phyloP scores from a whole-genome alignment of 176 grass and related monocot species.

The Pontederia crassipes region DNA sequence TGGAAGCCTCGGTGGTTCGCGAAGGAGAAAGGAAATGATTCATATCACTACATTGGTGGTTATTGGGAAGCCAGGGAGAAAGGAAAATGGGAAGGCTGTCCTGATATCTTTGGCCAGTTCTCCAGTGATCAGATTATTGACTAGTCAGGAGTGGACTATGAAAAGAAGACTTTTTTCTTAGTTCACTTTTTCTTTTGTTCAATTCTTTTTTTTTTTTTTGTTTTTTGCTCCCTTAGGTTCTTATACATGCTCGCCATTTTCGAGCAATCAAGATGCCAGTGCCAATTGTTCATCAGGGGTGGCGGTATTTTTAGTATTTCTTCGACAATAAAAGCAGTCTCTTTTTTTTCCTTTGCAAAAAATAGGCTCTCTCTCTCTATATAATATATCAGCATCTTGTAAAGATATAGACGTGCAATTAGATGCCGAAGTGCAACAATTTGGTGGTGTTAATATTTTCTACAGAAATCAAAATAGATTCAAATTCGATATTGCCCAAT shows the following conservation, averaged over 20 bases:
- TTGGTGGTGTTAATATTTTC: too few species aligned
- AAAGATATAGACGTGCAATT: too few species aligned
- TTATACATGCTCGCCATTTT: constrained; percentile 6
- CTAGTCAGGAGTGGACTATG: constrained; percentile 38
- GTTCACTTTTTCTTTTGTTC: neutral
- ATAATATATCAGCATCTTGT: neutral
- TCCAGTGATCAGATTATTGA: constrained; percentile 51
- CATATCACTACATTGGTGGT: constrained; percentile 72
- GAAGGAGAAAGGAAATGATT: constrained; percentile 76
- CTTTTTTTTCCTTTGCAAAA: too few species aligned
- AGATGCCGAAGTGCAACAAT: too few species aligned
- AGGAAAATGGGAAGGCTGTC: constrained; percentile 74
- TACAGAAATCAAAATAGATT: too few species aligned
- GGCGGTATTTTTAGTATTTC: too few species aligned
- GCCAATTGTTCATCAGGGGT: neutral
- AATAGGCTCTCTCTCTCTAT: neutral
- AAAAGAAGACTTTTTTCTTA: constrained; percentile 18
- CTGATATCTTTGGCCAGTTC: constrained; percentile 84
- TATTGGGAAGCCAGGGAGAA: constrained; percentile 93
- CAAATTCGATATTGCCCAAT: too few species aligned
- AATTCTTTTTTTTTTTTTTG: neutral
- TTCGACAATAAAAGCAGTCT: too few species aligned
- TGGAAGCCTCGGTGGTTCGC: constrained; percentile 95
- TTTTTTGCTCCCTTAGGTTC: neutral
- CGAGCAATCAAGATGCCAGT: constrained; percentile 2